Base-by-base conservation (phyloP, 371 early-diverging fungal genomes). In the Mucor lusitanicus region DNA sequence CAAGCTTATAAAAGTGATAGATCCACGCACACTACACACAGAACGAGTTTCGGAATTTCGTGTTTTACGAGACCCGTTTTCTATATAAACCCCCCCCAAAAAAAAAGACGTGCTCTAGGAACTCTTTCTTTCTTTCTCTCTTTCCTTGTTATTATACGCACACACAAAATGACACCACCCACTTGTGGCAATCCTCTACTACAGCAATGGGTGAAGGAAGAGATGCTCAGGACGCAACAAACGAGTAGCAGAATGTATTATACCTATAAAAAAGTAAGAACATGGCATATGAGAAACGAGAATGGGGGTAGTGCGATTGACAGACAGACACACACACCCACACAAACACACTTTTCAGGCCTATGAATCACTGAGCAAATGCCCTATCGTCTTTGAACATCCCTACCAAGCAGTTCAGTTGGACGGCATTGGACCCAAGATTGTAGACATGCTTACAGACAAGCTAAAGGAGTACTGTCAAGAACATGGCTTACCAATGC, bases 201-300 rank as follows among this genome's bases (percentile, higher is more conserved):
- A 66, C 73, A 86, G 15, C 71, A 84, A 40, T 91, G 90, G 90
- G 70, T 91, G 15, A 78, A 77, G 21, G 89, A 90, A 66, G 87
- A 87, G 88, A 82, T 84, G 83, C 81, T 83, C 30, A 42, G 70
- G 23, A 83, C 84, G 0, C 69, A 74, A 65, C 62, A 58, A 4
- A 53, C 66, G 9, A 73, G 74, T 55, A 68, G 61, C 42, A 87
- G 84, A 50, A 58, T 78, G 0, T 87, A 81, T 55, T 85, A 67
- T 61, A 83, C 81, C 1, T 87, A 86, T 63, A 86, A 80, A 73
- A 89, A 83, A 78, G 91, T 89, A 74, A 17, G 40, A 19, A 15
- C 44, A 39, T 39, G 12, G 3, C 12, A 59, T n/a, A n/a, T n/a
- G n/a, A n/a, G n/a, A n/a, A n/a, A n/a, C n/a, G n/a, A n/a, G n/a